Evolutionary conservation across 1,139 yeast species (phyloP), one percentile per base, ranked within the genome.

Genomic region (Yamadazyma buinensis): DNA sequence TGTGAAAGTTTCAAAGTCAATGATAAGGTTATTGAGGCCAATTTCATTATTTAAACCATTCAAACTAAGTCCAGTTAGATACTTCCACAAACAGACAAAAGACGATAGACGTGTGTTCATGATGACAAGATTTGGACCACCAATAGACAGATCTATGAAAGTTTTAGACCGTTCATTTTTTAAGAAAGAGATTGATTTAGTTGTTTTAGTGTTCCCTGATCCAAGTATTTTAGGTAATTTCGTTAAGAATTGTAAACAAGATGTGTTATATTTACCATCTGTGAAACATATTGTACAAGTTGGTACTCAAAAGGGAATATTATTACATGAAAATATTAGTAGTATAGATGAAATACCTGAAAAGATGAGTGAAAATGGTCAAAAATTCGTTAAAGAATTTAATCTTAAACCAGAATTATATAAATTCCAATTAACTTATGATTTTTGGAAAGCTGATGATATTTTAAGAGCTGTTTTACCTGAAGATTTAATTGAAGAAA

Each of bases 381-480:
- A 59, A 18, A 57, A 59, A 6, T 67, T 69, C 40, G 57, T 88
- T 4, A 48, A 64, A 15, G 72, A 75, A 26, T 67, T 66, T 28
- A 59, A 67, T 0, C 72, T 79, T 3, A 51, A 57, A 3, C 56
- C 84, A 15, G 58, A 61, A 28, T 78, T 82, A 1, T 79, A 84
- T 52, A 64, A 60, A 3, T 64, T 86, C 41, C 57, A 62, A 1
- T 65, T 92, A 35, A 81, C 70, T 43, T 92, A 92, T 55, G 69
- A 75, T 33, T 86, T 78, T 59, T 92, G 97, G 97, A 80, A 78
- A 46, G 71, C 90, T 0, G 97, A 92, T 39, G 96, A 92, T 47
- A 83, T 92, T 13, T 65, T 92, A 30, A 64, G 72, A 30, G 77
- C 95, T 0, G 76, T 87, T 2, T 58, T 92, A 33, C 98, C 99